Conservation (phyloP, 345 rosid species). For the Moricandia moricandioides region DNA sequence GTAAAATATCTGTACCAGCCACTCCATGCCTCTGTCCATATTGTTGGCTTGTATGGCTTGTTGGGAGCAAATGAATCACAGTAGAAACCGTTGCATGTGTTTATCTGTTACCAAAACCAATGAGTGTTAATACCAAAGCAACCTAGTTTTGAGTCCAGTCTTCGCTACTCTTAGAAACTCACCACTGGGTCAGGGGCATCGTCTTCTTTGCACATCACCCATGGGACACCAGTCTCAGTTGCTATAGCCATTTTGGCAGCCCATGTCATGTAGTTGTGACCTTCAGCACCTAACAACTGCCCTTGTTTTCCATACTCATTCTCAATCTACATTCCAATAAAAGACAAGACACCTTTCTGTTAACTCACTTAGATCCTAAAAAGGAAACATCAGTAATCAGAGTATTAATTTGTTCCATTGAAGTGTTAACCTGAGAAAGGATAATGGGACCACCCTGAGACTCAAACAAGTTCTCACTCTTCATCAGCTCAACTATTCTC, state of each 20-base stretch:
- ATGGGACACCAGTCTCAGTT: constrained; percentile 87
- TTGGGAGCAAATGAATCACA: constrained; percentile 92
- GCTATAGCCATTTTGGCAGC: constrained; percentile 94
- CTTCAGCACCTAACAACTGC: constrained; percentile 66
- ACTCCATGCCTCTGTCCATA: constrained; percentile 99
- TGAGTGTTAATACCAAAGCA: not conserved
- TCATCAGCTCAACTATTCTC: constrained; percentile 92
- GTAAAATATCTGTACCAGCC: constrained; percentile 73
- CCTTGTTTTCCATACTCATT: constrained; percentile 94
- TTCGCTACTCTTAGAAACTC: not conserved
- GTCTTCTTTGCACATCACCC: constrained; percentile 99
- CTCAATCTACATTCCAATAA: constrained; percentile 64
- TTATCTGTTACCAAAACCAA: constrained; percentile 56
- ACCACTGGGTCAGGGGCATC: constrained; percentile 99
- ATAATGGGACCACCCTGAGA: constrained; percentile 98
- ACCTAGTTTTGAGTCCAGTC: not conserved
- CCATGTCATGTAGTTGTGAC: constrained; percentile 85
- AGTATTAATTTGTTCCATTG: not conserved
- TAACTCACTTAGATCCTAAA: constrained; percentile 5
- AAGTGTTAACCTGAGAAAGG: constrained; percentile 73
- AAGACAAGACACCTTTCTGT: not conserved
- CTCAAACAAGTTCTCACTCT: constrained; percentile 83
- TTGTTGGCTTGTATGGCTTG: constrained; percentile 87
- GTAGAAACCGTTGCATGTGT: constrained; percentile 98
- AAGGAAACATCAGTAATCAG: not conserved